Evolutionary conservation across 805 yeast species (phyloP).

Genomic region (Kazachstania africana): DNA sequence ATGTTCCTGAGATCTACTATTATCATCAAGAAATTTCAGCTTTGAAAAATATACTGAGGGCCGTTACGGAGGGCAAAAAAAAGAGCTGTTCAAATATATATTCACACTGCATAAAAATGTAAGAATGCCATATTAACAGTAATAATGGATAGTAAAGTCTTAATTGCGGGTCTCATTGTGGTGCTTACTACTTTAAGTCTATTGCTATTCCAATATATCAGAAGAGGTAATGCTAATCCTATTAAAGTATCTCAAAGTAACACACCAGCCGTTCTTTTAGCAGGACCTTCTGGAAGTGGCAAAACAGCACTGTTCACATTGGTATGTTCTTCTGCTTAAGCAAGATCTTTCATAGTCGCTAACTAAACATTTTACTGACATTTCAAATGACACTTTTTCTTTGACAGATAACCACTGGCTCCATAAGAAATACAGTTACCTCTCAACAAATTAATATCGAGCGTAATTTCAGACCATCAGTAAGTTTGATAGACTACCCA

Average conservation of each 20-base stretch:
- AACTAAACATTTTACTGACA: slow-evolving; percentile 1
- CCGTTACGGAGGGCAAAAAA: too few relatives aligned
- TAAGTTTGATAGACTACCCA: slow-evolving; percentile 67
- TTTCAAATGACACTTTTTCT: slow-evolving; percentile 9
- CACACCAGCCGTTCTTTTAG: slow-evolving; percentile 46
- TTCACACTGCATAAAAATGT: too few relatives aligned
- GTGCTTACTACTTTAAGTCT: background rate
- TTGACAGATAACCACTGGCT: slow-evolving; percentile 18
- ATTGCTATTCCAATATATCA: background rate
- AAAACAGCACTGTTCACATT: slow-evolving; percentile 44
- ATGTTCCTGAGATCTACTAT: too few relatives aligned
- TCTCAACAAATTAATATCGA: slow-evolving; percentile 39
- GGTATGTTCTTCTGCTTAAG: too few relatives aligned
- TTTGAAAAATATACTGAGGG: too few relatives aligned
- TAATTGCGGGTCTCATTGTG: background rate
- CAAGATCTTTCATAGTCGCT: background rate
- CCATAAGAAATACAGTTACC: slow-evolving; percentile 32
- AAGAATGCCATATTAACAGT: too few relatives aligned
- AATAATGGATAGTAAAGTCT: background rate
- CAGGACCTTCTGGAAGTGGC: slow-evolving; percentile 56
- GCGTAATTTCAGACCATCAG: slow-evolving; percentile 26
- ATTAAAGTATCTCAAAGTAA: slow-evolving; percentile 1
- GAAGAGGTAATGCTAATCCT: background rate
- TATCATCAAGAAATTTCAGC: too few relatives aligned
- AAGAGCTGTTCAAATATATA: too few relatives aligned